Percentiles rank a stretch among this genome's conserved stretches.
These are phyloP conservation scores for Bonia amplexicaulis DNA, from an alignment of 176 grass and related monocot species.

Conservation along the genomic window DNA sequence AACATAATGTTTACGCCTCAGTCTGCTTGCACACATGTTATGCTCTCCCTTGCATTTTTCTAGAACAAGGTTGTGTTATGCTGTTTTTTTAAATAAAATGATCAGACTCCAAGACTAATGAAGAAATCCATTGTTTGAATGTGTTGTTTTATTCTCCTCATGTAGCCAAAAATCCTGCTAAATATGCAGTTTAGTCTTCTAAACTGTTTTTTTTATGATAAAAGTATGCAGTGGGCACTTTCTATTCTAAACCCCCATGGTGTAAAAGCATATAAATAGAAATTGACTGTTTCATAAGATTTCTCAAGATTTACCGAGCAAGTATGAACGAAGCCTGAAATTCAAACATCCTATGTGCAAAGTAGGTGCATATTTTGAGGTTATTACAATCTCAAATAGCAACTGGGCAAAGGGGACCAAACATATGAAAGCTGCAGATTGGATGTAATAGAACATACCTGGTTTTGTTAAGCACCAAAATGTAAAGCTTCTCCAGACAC, in stretches of 20 bases:
- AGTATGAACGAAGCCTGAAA: neutral
- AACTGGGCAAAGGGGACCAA: neutral
- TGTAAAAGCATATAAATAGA: neutral
- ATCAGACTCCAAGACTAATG: neutral
- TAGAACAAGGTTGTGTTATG: neutral
- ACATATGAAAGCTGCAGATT: conserved; percentile 23
- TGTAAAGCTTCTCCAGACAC: neutral
- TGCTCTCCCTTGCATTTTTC: neutral
- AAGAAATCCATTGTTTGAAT: neutral
- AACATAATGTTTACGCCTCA: neutral
- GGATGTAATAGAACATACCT: conserved; percentile 16
- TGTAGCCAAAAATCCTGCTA: neutral
- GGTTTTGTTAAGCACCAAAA: neutral
- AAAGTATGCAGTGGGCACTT: neutral
- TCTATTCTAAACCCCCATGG: neutral
- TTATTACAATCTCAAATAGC: neutral
- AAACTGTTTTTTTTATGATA: neutral
- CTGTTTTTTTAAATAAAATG: neutral
- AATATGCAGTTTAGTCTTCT: neutral
- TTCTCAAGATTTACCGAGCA: conserved; percentile 1
- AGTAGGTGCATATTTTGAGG: neutral
- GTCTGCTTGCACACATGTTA: neutral
- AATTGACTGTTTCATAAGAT: neutral
- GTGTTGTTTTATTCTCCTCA: neutral
- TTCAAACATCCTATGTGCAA: conserved; percentile 5